These are phyloP conservation scores for Metschnikowia shivogae DNA, from an alignment of 805 yeast species.

Conservation along the genomic window DNA sequence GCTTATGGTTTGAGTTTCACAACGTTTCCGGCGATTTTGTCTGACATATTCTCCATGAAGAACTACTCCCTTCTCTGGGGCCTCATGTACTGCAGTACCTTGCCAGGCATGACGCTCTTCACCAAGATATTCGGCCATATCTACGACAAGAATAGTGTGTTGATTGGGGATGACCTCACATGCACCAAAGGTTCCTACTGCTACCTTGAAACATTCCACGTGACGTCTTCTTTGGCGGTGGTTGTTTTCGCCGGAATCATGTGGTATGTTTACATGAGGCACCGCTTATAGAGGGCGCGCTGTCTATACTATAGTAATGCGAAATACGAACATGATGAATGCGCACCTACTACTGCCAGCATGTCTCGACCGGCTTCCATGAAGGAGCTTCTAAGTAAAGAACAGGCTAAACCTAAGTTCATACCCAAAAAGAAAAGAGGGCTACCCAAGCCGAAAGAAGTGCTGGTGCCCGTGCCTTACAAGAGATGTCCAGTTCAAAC, in stretches of 20 bases:
- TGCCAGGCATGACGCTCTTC: constrained; percentile 29
- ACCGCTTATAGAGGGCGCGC: constrained; percentile 1
- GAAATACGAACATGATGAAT: not conserved
- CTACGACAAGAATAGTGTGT: constrained; percentile 25
- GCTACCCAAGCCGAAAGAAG: not conserved
- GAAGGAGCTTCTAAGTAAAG: constrained; percentile 14
- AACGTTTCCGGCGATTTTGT: constrained; percentile 31
- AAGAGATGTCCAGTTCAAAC: not conserved
- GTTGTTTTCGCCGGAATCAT: constrained; percentile 19
- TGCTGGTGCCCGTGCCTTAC: not conserved
- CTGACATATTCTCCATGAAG: constrained; percentile 32
- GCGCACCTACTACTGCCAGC: not conserved
- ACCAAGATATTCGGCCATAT: constrained; percentile 29
- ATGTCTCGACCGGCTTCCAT: constrained; percentile 18
- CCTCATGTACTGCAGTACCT: constrained; percentile 29
- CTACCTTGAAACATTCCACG: constrained; percentile 24
- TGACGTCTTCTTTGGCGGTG: constrained; percentile 23
- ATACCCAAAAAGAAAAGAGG: constrained; percentile 14
- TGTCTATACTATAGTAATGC: not conserved
- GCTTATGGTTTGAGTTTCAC: constrained; percentile 35
- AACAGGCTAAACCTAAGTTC: constrained; percentile 12
- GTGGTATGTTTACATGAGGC: constrained; percentile 4
- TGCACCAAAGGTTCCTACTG: constrained; percentile 30
- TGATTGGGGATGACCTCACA: constrained; percentile 11
- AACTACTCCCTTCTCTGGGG: constrained; percentile 35